Evolutionary conservation across 192 early-diverging fungal species (phyloP).

Genomic region (Phycomyces blakesleeanus): DNA sequence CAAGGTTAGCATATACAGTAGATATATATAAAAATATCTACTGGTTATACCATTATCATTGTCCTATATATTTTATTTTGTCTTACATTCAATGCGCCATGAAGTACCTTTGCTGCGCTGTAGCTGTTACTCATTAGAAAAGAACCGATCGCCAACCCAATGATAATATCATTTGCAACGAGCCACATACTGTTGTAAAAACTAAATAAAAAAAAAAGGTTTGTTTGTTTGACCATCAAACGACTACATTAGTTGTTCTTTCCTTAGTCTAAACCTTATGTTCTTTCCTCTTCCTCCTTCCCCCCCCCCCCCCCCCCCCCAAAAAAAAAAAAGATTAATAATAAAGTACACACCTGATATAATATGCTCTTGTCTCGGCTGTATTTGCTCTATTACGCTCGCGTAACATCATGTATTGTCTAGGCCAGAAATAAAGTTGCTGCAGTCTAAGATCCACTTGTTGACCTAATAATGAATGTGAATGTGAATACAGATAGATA

Average conservation of each 20-base stretch:
- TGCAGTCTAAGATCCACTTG: constrained; percentile 88
- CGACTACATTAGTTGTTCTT: too few species aligned
- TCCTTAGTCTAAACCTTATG: too few species aligned
- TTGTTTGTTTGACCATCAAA: too few species aligned
- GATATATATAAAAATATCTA: too few species aligned
- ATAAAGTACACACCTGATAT: constrained; percentile 62
- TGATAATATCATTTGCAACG: constrained; percentile 86
- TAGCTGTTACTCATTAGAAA: constrained; percentile 62
- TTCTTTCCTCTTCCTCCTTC: too few species aligned
- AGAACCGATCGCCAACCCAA: constrained; percentile 77
- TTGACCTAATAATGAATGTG: constrained; percentile 58
- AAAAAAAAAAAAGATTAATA: constrained; percentile 25
- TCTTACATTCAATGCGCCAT: constrained; percentile 45
- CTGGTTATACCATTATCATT: too few species aligned
- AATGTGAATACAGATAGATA: too few species aligned
- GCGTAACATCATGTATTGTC: constrained; percentile 72
- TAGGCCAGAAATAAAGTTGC: constrained; percentile 82
- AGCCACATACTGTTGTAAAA: constrained; percentile 98
- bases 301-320: too few species aligned
- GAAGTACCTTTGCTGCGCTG: constrained; percentile 50
- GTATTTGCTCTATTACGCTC: constrained; percentile 53
- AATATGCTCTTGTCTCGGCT: constrained; percentile 60
- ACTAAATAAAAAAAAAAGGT: too few species aligned
- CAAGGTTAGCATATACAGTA: too few species aligned
- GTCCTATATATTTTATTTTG: not conserved